Evolutionary conservation across 805 yeast species (phyloP), one percentile per base, ranked within the genome.

Genomic region (Lipomyces sp.): DNA sequence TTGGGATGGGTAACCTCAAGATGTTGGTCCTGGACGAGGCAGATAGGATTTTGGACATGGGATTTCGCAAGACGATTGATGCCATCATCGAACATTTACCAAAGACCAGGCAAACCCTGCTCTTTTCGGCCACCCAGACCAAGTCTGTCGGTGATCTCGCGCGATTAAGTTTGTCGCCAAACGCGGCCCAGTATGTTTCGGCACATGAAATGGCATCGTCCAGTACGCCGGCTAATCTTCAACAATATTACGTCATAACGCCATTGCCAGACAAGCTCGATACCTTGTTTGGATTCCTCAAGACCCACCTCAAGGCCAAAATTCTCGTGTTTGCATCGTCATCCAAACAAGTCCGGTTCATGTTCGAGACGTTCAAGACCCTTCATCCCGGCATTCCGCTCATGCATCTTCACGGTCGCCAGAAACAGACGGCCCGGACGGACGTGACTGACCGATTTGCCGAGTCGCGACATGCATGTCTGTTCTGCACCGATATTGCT

Each of bases 401-500:
- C 15, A 84, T 95, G 72, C 98, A 93, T 77, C 82, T 95, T 66
- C 99, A 95, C 77, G 99, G 99, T 54, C 94, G 95, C 77, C 99
- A 95, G 82, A 95, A 95, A 79, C 99, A 95, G 81, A 97, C 94
- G 77, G 94, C 95, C 83, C 86, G 99, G 78, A 82, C 90, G 65
- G 98, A 92, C 73, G 89, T 95, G 6, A 95, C 99, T 59, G 94
- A 95, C 79, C 93, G 99, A 3, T 95, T 95, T 77, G 92, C 94
- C 77, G 98, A 95, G 81, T 95, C 95, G 79, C 90, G 89, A 71
- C 85, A 89, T 62, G 90, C 90, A 15, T 92, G 98, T 82, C 80
- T 95, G 74, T 84, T 95, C 64, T 95, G 98, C 81, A 95, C 99
- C 0, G 99, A 95, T 80, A 98, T 95, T 73, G 99, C 98, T 48